Evolutionary conservation across 805 yeast species (phyloP), one percentile per base, ranked within the genome.

Genomic region (Yamadazyma akitaensis): DNA sequence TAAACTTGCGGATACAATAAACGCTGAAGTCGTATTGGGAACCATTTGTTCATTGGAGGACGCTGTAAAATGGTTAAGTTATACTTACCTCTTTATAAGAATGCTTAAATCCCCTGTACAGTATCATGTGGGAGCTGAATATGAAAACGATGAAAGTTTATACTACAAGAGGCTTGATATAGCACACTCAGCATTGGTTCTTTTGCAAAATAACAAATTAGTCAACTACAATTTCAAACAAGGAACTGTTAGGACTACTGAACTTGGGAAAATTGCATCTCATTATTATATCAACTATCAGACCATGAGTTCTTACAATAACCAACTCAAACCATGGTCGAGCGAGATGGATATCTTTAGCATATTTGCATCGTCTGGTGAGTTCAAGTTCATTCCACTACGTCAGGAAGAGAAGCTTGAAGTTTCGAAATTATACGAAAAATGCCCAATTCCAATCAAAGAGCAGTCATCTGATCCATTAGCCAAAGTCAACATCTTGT

Each of bases 1-100:
- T 14, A 80, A 75, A 51, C 58, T 92, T 19, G 82, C 85, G 0
- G 97, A 91, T 62, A 77, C 69, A 47, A 53, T 92, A 37, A 92
- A 92, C 66, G 97, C 98, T 0, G 98, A 92, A 59, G 72, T 92
- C 39, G 95, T 82, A 3, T 61, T 80, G 3, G 96, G 96, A 0
- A 73, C 82, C 1, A 76, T 92, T 1, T 68, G 65, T 33, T 64
- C 73, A 1, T 62, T 84, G 28, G 72, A 75, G 0, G 92, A 87
- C 33, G 96, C 86, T n/a, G 73, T 83, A 2, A 70, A 74, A 5
- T 92, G 98, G 98, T 63, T 92, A 18, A 81, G 85, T 0, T 79
- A 79, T 52, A 84, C 96, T 0, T 92, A 90, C 60, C 69, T 91
- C 41, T 87, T 76, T 61, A 82, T 89, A 4, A 71, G 98, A 43